A percentile compares a stretch with the other conserved stretches of the same genome.
These are phyloP conservation scores for Sugiyamaella marilandica DNA, from an alignment of 805 yeast genomes.

Conservation along the genomic window DNA sequence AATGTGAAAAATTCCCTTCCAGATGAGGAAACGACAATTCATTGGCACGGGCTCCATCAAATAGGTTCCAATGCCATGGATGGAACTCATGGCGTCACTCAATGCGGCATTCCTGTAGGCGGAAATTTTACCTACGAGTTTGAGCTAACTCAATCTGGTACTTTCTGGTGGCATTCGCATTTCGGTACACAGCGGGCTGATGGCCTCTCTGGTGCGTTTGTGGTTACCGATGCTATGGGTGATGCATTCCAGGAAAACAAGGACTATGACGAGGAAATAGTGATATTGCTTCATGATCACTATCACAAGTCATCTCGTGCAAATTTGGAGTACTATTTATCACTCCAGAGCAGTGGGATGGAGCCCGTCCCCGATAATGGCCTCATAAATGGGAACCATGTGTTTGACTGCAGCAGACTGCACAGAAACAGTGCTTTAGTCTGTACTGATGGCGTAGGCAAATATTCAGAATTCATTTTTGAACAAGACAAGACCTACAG, in stretches of 20 bases:
- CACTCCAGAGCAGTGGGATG: slow-evolving; percentile 36
- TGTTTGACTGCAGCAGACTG: slow-evolving; percentile 26
- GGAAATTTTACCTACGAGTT: slow-evolving; percentile 40
- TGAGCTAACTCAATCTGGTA: slow-evolving; percentile 40
- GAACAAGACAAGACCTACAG: slow-evolving; percentile 15
- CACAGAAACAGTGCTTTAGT: slow-evolving; percentile 13
- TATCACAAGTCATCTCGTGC: slow-evolving; percentile 37
- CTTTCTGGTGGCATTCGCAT: slow-evolving; percentile 56
- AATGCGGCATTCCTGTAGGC: slow-evolving; percentile 46
- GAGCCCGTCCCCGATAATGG: slow-evolving; percentile 40
- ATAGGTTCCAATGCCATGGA: slow-evolving; percentile 45
- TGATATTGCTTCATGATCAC: slow-evolving; percentile 39
- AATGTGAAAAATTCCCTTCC: slow-evolving; percentile 38
- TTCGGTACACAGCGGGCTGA: slow-evolving; percentile 42
- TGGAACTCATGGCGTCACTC: slow-evolving; percentile 49
- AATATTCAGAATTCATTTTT: slow-evolving; percentile 11
- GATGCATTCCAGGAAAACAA: slow-evolving; percentile 18
- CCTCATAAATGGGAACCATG: slow-evolving; percentile 37
- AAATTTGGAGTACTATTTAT: slow-evolving; percentile 34
- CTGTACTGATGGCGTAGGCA: slow-evolving; percentile 10
- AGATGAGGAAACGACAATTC: slow-evolving; percentile 40
- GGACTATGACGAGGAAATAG: slow-evolving; percentile 28
- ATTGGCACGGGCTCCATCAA: slow-evolving; percentile 51
- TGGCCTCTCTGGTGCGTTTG: slow-evolving; percentile 46
- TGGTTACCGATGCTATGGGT: slow-evolving; percentile 29